These are phyloP conservation scores for Dinochytrium kinnereticum DNA, from an alignment of 371 early-diverging fungal genomes.

Conservation along the genomic window DNA sequence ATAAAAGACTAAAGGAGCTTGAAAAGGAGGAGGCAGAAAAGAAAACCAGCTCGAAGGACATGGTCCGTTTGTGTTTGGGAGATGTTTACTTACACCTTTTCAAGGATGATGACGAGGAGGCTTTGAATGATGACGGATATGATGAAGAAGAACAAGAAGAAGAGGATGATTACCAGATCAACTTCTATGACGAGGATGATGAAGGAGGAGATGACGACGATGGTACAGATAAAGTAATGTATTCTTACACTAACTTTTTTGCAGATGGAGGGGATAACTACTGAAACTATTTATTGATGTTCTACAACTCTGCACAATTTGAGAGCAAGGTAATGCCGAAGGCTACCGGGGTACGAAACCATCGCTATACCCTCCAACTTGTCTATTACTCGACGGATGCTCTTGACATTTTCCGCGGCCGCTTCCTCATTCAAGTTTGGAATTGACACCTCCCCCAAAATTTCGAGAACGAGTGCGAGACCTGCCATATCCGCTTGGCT, in stretches of 20 bases:
- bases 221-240: background rate
- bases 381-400: background rate
- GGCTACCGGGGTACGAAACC: background rate
- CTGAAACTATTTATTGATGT: too few relatives aligned
- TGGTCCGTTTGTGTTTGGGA: background rate
- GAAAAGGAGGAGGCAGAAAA: constrained; percentile 29
- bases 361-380: background rate
- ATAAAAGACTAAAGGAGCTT: constrained; percentile 23
- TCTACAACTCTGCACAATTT: too few relatives aligned
- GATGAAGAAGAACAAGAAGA: constrained; percentile 35
- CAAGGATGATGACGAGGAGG: constrained; percentile 26
- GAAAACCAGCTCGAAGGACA: constrained; percentile 16
- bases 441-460: too few relatives aligned
- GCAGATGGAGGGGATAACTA: background rate
- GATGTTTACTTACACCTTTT: background rate
- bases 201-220: constrained; percentile 35
- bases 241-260: background rate
- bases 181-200: constrained; percentile 31
- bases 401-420: background rate
- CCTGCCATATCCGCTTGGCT: too few relatives aligned
- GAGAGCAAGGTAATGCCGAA: background rate
- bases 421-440: too few relatives aligned
- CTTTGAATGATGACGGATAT: constrained; percentile 12
- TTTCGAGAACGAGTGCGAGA: too few relatives aligned
- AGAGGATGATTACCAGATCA: constrained; percentile 27